Base-by-base conservation (phyloP, 345 rosid species). In the Odontarrhena argentea region DNA sequence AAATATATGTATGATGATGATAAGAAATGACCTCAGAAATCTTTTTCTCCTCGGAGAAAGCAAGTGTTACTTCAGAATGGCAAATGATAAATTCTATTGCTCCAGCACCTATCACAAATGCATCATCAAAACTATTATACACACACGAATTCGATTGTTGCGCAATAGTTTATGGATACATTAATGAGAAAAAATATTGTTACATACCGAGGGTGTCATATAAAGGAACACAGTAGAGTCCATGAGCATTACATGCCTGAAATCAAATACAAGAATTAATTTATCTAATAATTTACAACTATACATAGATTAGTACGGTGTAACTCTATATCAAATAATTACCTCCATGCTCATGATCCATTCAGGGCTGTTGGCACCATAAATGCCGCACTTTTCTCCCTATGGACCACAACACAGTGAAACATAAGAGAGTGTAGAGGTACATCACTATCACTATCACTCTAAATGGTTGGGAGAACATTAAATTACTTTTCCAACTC, bases 271-370 rank as follows among this genome's bases (percentile, higher is more conserved):
- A n/a, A 40, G 34, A 50, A 63, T 10, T 26, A 48, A 63, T 26
- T 41, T 66, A 18, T 18, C 38, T 63, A 35, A 3, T 44, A 35
- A 35, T 18, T 13, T 8, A 70, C 14, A 70, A 7, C 13, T 53
- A 65, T 9, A 42, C 13, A 34, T 37, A 53, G 46, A 32, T 40
- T 0, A 28, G 12, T 50, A 50, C 25, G 9, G 55, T 28, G 43
- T 66, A 13, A 55, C 42, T 67, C 38, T 56, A 55, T 9, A 36
- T 32, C 36, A 32, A 4, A 5, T 32, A 32, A 43, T 34, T 79
- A 92, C 98, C 99, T 95, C 93, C 99, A 95, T 91, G 81, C 99
- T 89, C 40, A 91, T 86, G 56, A 95, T 78, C 99, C 99, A 95
- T 78, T 91, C 93, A 5, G 97, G 62, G 41, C 80, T 83, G 49